phyloP scores from a whole-genome alignment of 768 basidiomycete genomes.

The Russula brevipes region DNA sequence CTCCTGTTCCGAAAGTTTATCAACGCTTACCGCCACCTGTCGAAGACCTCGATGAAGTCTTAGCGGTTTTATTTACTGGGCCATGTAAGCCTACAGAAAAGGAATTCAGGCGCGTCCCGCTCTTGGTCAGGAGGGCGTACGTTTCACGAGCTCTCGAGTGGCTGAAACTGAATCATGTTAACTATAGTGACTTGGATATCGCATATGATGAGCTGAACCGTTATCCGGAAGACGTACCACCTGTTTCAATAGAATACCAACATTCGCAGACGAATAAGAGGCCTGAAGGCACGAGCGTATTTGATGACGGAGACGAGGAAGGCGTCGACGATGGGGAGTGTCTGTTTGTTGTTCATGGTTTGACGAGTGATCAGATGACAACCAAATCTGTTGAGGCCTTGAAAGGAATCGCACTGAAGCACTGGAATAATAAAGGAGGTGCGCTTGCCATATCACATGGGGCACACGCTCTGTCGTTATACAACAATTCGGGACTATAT shows the following conservation, averaged over 20 bases:
- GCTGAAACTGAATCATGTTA: background rate
- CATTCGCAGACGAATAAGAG: background rate
- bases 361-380: background rate
- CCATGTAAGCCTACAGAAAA: background rate
- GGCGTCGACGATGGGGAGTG: background rate
- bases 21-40: background rate
- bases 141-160: background rate
- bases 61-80: background rate
- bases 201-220: background rate
- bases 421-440: background rate
- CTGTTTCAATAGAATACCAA: background rate
- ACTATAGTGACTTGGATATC: background rate
- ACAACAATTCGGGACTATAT: background rate
- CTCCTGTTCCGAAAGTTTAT: background rate
- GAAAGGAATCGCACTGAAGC: background rate
- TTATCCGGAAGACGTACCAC: background rate
- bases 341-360: background rate
- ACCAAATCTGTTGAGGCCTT: background rate
- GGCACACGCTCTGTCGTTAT: background rate
- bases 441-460: background rate
- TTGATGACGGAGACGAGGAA: background rate
- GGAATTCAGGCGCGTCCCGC: background rate
- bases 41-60: background rate
- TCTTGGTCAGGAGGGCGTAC: background rate
- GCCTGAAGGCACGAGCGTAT: background rate